Base-by-base conservation (phyloP, 2,329 filamentous ascomycete species). In the Colletotrichum agaves region DNA sequence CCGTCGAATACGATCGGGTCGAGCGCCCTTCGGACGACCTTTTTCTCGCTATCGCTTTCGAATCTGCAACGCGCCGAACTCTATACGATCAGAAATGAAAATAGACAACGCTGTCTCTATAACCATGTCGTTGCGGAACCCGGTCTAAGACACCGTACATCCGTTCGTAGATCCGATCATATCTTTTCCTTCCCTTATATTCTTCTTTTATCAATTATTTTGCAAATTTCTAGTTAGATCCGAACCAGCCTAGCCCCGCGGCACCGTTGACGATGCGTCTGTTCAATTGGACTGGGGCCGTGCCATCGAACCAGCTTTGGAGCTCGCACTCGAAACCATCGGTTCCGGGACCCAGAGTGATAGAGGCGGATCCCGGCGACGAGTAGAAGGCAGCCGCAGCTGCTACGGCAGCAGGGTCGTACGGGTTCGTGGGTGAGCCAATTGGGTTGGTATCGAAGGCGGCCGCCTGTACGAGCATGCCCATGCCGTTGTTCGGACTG, bases 301-400 rank as follows among this genome's bases (percentile, higher is more conserved):
- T 23, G 21, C 63, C 69, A 19, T 69, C 69, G 62, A 69, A 70
- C 69, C 69, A 70, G 46, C 66, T 69, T 67, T 81, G 80, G 58
- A 85, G 71, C 72, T 85, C 83, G 8, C 73, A 76, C 69, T 84
- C 80, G 66, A 81, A 85, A 2, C 83, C 83, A 62, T 85, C 83
- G 47, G 79, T 79, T 7, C 75, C 72, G n/a, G 78, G 76, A 2
- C 73, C 75, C 4, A 80, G 72, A 43, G 71, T 55, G 41, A 70
- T 67, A 39, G 71, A 66, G 4, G 73, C 59, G n/a, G 70, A 57
- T 21, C 74, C 73, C 2, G 69, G 69, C 7, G 69, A 67, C 12
- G 52, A 63, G 55, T 67, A 69, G 21, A 62, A 65, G 5, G 59
- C 64, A 3, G 64, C 64, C 12, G 46, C 56, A 8, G 57, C 41